Base-by-base conservation (phyloP, 108 stramenopile genomes). In the Nitzschia palea region DNA sequence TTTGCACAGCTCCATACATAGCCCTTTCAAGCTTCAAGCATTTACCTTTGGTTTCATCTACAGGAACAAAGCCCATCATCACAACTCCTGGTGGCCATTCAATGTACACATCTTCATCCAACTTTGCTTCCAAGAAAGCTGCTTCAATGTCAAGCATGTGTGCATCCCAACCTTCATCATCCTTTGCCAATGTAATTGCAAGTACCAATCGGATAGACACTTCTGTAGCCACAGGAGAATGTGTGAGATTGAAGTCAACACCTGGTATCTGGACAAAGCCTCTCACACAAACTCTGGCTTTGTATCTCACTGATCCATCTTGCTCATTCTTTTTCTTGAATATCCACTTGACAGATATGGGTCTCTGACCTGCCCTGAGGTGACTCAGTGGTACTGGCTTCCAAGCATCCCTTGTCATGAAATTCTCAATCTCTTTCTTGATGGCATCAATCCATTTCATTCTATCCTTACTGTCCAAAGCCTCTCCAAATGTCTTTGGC, bases 181-280 rank as follows among this genome's bases (percentile, higher is more conserved):
- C 8, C 17, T 9, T n/a, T 23, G 15, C n/a, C 48, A n/a, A 50
- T 6, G 20, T 50, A 6, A 18, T 50, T 17, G 22, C 8, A 6
- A n/a, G n/a, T 50, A 40, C 12, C 37, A 40, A 6, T 6, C 37
- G 37, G 37, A 40, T 10, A 40, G 37, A 10, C 12, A 40, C 12
- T 6, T 40, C 37, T 6, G 6, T 40, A 12, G 12, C 12, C 6
- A 40, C 37, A 10, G 37, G 37, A 6, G 37, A 6, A 12, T 40
- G 12, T 6, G 15, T 18, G 23, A 15, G 12, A 18, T 12, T 57
- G 30, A 57, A 57, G 28, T 57, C 56, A 4, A 31, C 32, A 17
- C 56, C 56, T 10, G 40, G 23, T 4, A 61, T 44, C 44, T 61
- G 60, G 3, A 28, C 28, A 29, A 43, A 69, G 14, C 68, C 68